Evolutionary conservation across 805 yeast genomes (phyloP).

Genomic region (Komagataella populi): DNA sequence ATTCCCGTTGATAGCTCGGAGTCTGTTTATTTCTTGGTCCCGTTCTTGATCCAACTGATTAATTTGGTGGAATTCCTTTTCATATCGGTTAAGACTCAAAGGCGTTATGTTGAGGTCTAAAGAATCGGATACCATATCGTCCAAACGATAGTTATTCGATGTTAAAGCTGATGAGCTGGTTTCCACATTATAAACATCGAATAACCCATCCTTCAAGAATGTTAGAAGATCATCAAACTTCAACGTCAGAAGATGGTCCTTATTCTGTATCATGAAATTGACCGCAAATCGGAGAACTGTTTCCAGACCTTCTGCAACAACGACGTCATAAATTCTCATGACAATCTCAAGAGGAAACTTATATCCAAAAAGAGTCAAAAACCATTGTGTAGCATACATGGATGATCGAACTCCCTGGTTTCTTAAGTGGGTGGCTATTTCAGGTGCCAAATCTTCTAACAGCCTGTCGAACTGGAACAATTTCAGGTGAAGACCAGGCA

Average conservation of each 20-base stretch:
- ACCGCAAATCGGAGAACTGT: constrained; percentile 75
- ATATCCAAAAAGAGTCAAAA: constrained; percentile 86
- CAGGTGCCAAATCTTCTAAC: constrained; percentile 65
- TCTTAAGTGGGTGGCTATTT: constrained; percentile 57
- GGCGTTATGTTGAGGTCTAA: constrained; percentile 65
- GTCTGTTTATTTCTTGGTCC: constrained; percentile 42
- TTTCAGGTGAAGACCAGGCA: constrained; percentile 83
- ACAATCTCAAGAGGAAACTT: constrained; percentile 88
- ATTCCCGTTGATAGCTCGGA: constrained; percentile 55
- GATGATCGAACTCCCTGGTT: constrained; percentile 84
- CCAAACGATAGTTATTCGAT: constrained; percentile 38
- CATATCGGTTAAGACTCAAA: constrained; percentile 53
- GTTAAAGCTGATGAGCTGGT: constrained; percentile 11
- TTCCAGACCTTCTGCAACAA: constrained; percentile 86
- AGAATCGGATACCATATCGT: constrained; percentile 68
- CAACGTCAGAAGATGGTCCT: constrained; percentile 39
- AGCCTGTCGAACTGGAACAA: constrained; percentile 86
- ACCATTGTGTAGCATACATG: constrained; percentile 98
- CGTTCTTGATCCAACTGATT: constrained; percentile 53
- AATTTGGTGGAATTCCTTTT: constrained; percentile 64
- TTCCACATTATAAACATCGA: constrained; percentile 47
- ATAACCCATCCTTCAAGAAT: constrained; percentile 68
- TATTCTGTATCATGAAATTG: constrained; percentile 63
- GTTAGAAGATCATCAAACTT: constrained; percentile 68
- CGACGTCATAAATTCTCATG: constrained; percentile 72